Base-by-base conservation (phyloP, 2,329 filamentous ascomycete species). In the Zalaria sp. region DNA sequence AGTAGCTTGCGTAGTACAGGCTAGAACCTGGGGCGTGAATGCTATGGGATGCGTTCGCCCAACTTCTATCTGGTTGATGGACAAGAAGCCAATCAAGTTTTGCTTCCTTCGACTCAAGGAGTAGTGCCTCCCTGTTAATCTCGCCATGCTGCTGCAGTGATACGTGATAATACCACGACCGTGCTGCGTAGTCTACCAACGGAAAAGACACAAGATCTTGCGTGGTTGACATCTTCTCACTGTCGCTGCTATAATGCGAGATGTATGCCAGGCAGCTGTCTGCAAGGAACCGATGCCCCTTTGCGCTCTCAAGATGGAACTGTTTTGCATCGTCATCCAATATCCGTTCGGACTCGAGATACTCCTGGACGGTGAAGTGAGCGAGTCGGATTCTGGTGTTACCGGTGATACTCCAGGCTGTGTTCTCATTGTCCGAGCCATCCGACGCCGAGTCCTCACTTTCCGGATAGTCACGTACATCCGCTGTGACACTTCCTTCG, bases 331-430 rank as follows among this genome's bases (percentile, higher is more conserved):
- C 11, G 4, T n/a, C n/a, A n/a, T n/a, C n/a, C n/a, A n/a, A n/a
- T n/a, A n/a, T n/a, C n/a, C 47, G 46, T 27, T 40, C 8, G n/a
- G 49, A 52, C 29, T 46, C 41, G n/a, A 53, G 45, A 37, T 52
- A 53, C 40, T 53, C 50, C 35, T 50, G 42, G 2, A 53, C 47
- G 4, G 50, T 50, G 39, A 51, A 52, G 41, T 53, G 51, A 28
- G 50, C 49, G 5, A 53, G 46, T 11, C 46, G 40, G 5, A 53
- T 40, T n/a, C n/a, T n/a, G n/a, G n/a, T n/a, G n/a, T n/a, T n/a
- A n/a, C n/a, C n/a, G n/a, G n/a, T n/a, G n/a, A n/a, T n/a, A n/a
- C n/a, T n/a, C n/a, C n/a, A n/a, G n/a, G n/a, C n/a, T n/a, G n/a
- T n/a, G n/a, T n/a, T n/a, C n/a, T n/a, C n/a, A n/a, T n/a, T n/a